phyloP scores from a whole-genome alignment of 2,329 filamentous ascomycete genomes.

The Capronia coronata region DNA sequence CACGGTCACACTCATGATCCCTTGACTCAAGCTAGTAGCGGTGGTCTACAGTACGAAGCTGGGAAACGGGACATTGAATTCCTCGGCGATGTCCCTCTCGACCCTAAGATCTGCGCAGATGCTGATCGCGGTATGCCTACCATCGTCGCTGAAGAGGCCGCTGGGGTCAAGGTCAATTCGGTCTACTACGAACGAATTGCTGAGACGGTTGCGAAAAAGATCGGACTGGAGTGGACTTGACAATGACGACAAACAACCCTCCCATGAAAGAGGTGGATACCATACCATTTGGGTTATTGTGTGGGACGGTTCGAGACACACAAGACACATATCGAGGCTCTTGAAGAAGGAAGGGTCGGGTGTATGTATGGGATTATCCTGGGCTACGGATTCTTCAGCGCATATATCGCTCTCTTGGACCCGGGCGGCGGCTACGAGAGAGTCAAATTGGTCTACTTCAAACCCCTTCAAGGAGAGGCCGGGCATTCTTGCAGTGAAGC shows the following conservation, averaged over 20 bases:
- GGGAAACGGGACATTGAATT: conserved; percentile 67
- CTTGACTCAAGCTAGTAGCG: no score
- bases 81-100: conserved; percentile 80
- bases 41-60: conserved; percentile 58
- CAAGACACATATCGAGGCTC: no score
- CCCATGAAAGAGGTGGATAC: no score
- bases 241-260: no score
- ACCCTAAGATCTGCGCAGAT: conserved; percentile 79
- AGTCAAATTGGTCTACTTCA: no score
- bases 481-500: no score
- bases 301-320: no score
- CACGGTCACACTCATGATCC: neutral
- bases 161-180: conserved; percentile 56
- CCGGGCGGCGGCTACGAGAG: neutral
- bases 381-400: no score
- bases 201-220: conserved; percentile 42
- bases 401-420: neutral
- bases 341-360: no score
- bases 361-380: no score
- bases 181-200: conserved; percentile 67
- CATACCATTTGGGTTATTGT: no score
- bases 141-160: conserved; percentile 70
- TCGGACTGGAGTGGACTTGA: conserved; percentile 32
- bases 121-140: conserved; percentile 83
- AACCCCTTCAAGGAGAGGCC: no score